Evolutionary conservation across 345 rosid genomes (phyloP).

Genomic region (Citrus trifoliata): DNA sequence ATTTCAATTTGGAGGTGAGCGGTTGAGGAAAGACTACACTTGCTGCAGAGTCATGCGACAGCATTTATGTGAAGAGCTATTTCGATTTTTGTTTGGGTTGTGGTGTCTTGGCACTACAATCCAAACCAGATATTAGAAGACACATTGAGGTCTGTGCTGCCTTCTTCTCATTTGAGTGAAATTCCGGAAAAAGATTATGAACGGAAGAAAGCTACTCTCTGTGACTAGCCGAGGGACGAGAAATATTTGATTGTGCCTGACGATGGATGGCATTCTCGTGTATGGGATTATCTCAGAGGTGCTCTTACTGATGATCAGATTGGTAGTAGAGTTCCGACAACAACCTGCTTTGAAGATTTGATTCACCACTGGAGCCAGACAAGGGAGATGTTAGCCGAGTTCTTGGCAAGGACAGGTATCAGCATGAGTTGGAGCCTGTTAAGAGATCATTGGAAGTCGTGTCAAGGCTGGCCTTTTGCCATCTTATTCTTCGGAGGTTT

Average conservation of each 20-base stretch:
- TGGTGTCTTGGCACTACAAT: background rate
- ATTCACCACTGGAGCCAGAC: too few species aligned
- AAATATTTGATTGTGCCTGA: too few species aligned
- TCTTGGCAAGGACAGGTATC: too few species aligned
- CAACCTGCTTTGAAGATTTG: too few species aligned
- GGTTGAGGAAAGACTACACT: background rate
- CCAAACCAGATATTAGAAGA: background rate
- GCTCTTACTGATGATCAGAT: too few species aligned
- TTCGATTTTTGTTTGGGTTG: background rate
- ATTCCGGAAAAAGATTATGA: background rate
- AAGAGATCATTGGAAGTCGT: background rate
- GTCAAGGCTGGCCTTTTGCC: background rate
- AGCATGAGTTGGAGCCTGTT: too few species aligned
- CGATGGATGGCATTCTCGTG: too few species aligned
- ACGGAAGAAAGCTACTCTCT: too few species aligned
- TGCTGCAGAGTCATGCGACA: background rate
- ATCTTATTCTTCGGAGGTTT: background rate
- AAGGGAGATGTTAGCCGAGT: too few species aligned
- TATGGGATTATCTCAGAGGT: too few species aligned
- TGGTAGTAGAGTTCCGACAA: background rate
- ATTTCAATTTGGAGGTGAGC: background rate
- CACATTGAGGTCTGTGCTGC: background rate
- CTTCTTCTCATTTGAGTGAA: background rate
- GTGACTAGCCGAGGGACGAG: too few species aligned
- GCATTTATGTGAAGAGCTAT: background rate